These are phyloP conservation scores for Plasmodium knowlesi DNA, from an alignment of 169 alveolate species.

Conservation along the genomic window DNA sequence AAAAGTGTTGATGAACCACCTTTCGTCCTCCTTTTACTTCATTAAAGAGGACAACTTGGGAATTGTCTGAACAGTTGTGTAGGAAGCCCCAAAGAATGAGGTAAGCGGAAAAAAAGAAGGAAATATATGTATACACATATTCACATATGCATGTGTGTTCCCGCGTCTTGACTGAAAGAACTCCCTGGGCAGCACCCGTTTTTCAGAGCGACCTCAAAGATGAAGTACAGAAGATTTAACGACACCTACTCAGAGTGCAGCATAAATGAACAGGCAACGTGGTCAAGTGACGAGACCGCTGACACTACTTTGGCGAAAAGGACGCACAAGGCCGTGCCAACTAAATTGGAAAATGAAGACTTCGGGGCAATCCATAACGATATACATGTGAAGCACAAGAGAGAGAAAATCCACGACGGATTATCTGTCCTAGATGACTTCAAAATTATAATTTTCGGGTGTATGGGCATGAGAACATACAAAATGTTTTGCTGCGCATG, in stretches of 20 bases:
- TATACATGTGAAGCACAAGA: not conserved
- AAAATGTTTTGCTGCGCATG: constrained; percentile 22
- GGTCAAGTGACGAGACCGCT: constrained; percentile 63
- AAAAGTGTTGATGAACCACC: not conserved
- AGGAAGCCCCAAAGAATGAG: not conserved
- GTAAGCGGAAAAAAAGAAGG: not conserved
- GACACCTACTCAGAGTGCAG: constrained; percentile 17
- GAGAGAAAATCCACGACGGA: not conserved
- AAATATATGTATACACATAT: not conserved
- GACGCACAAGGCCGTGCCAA: not conserved
- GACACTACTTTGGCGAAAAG: constrained; percentile 29
- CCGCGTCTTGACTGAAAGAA: not conserved
- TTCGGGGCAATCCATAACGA: not conserved
- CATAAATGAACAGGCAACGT: constrained; percentile 21
- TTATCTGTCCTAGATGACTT: constrained; percentile 56
- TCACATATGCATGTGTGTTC: not conserved
- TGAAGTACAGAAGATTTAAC: constrained; percentile 6
- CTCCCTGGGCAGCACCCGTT: not conserved
- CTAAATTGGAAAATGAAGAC: constrained; percentile 5
- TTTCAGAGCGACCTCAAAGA: not conserved
- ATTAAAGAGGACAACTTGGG: not conserved
- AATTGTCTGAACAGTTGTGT: constrained; percentile 15
- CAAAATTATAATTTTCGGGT: constrained; percentile 47
- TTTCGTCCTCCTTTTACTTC: not conserved
- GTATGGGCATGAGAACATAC: constrained; percentile 69